phyloP scores from a whole-genome alignment of 2,329 filamentous ascomycete species.

The Colletotrichum tamarilloi region DNA sequence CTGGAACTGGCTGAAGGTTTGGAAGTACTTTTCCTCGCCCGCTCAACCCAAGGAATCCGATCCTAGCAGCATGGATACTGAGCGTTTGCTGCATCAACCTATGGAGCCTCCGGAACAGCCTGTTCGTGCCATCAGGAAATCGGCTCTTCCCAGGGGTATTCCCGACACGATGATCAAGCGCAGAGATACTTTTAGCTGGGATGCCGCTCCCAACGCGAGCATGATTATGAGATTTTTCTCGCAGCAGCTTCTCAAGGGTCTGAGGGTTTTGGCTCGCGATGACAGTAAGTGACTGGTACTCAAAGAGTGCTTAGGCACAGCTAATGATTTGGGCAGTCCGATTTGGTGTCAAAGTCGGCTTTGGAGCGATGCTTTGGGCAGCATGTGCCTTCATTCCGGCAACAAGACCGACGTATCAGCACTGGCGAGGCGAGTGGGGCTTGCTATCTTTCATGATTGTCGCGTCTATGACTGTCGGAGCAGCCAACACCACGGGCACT shows the following conservation, averaged over 20 bases:
- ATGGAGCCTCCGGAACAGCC: slow-evolving; percentile 42
- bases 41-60: slow-evolving; percentile 21
- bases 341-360: slow-evolving; percentile 93
- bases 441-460: slow-evolving; percentile 98
- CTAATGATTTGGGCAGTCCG: slow-evolving; percentile 52
- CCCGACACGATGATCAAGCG: slow-evolving; percentile 63
- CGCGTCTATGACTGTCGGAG: slow-evolving; percentile 96
- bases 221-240: slow-evolving; percentile 56
- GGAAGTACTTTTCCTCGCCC: slow-evolving; percentile 55
- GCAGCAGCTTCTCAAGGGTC: slow-evolving; percentile 55
- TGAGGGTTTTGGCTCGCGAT: slow-evolving; percentile 63
- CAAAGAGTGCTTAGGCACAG: background rate
- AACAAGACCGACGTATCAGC: slow-evolving; percentile 83
- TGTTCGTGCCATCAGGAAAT: slow-evolving; percentile 61
- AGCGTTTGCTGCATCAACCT: slow-evolving; percentile 49
- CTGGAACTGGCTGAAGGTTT: slow-evolving; percentile 91
- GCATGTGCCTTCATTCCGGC: slow-evolving; percentile 85
- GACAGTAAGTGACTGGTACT: slow-evolving; percentile 56
- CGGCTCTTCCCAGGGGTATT: slow-evolving; percentile 66
- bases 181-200: slow-evolving; percentile 67
- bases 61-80: slow-evolving; percentile 54
- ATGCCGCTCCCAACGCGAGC: slow-evolving; percentile 61
- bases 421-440: slow-evolving; percentile 97
- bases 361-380: slow-evolving; percentile 89
- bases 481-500: slow-evolving; percentile 91